A percentile compares a stretch with the other conserved stretches of the same genome.
Evolutionary conservation across 768 basidiomycete species (phyloP).

Genomic region (Mycena chlorophos): DNA sequence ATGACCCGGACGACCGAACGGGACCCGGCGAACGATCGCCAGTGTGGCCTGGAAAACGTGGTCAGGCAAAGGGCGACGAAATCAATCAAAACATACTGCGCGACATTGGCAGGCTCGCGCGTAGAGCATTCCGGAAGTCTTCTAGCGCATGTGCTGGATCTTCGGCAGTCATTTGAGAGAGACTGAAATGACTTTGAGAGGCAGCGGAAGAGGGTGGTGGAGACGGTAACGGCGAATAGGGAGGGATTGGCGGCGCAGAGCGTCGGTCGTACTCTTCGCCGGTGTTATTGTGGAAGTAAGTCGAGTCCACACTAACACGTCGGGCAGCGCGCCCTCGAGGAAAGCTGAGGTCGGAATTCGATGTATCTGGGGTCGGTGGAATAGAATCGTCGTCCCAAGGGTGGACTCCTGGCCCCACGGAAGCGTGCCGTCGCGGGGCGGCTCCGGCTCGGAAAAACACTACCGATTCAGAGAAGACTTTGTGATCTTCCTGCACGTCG

Average conservation of each 20-base stretch:
- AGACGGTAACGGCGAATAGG: constrained; percentile 17
- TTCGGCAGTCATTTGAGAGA: constrained; percentile 12
- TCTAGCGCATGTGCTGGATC: constrained; percentile 38
- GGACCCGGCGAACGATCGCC: constrained; percentile 12
- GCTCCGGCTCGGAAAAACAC: constrained; percentile 71
- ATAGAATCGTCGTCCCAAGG: constrained; percentile 37
- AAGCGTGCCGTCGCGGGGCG: constrained; percentile 37
- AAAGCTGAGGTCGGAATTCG: constrained; percentile 7
- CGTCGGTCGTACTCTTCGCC: neutral
- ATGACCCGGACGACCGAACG: constrained; percentile 18
- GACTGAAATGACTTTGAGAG: constrained; percentile 20
- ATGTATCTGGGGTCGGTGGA: constrained; percentile 20
- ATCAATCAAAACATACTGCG: constrained; percentile 7
- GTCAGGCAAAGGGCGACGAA: neutral
- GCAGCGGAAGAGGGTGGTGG: constrained; percentile 11
- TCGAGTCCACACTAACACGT: constrained; percentile 21
- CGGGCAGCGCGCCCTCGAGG: constrained; percentile 10
- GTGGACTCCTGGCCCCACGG: constrained; percentile 51
- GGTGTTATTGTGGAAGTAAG: constrained; percentile 17
- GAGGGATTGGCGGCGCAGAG: constrained; percentile 13
- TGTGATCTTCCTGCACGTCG: constrained; percentile 78
- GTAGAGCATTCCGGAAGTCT: constrained; percentile 39
- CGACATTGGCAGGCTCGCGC: constrained; percentile 28
- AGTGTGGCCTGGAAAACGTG: neutral
- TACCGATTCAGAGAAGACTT: constrained; percentile 67